Conservation (phyloP, 768 basidiomycete species). For the Rhodotorula kratochvilovae region DNA sequence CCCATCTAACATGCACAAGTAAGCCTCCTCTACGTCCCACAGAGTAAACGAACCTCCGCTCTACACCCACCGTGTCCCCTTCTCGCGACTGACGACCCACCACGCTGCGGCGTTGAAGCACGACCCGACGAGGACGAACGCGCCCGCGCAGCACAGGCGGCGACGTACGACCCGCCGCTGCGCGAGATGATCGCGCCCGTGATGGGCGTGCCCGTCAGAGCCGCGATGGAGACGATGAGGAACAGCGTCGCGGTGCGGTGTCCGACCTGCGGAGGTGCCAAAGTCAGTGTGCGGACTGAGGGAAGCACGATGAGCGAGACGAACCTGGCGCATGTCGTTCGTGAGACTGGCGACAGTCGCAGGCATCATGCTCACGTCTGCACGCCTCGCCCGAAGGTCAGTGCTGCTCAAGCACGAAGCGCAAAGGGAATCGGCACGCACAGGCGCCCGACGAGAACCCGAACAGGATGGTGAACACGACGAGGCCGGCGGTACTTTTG, state of each 20-base stretch:
- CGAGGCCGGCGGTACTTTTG: constrained; percentile 39
- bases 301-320: too few relatives aligned
- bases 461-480: constrained; percentile 44
- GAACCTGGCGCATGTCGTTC: constrained; percentile 40
- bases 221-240: constrained; percentile 42
- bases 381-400: not conserved
- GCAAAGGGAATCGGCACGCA: not conserved
- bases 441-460: constrained; percentile 45
- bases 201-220: constrained; percentile 43
- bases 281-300: too few relatives aligned
- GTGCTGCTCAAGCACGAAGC: too few relatives aligned
- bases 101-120: constrained; percentile 4
- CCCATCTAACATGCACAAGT: not conserved
- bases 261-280: constrained; percentile 26
- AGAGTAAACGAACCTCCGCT: too few relatives aligned
- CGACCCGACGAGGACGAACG: constrained; percentile 20
- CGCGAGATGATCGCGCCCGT: constrained; percentile 44
- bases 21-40: not conserved
- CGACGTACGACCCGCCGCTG: constrained; percentile 38
- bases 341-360: constrained; percentile 40
- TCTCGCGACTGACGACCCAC: constrained; percentile 20
- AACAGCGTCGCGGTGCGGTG: constrained; percentile 43
- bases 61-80: constrained; percentile 34
- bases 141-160: constrained; percentile 31
- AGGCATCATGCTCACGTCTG: constrained; percentile 34